Evolutionary conservation across 1,284 basidiomycete genomes (phyloP).

Genomic region (Tilletia caries): DNA sequence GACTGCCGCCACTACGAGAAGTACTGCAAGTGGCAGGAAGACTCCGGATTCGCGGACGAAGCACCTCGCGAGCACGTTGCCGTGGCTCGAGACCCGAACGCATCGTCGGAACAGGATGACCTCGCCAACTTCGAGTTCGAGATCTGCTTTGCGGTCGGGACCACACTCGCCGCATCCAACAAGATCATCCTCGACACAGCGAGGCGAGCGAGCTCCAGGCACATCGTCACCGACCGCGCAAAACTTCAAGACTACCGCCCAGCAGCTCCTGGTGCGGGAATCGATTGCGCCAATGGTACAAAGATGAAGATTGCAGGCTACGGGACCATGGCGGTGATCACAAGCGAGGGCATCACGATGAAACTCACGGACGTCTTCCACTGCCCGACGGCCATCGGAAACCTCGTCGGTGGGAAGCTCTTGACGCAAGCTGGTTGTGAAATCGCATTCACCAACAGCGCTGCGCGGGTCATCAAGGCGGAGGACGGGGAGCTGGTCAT

Average conservation of each 20-base stretch:
- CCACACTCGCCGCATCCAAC: not conserved
- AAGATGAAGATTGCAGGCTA: not conserved
- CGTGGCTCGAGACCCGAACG: not conserved
- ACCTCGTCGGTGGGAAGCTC: not conserved
- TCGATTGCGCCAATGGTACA: not conserved
- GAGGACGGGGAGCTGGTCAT: not conserved
- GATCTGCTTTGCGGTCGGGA: not conserved
- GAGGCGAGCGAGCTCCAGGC: not conserved
- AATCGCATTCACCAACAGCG: not conserved
- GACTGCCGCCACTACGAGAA: not conserved
- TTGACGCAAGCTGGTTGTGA: not conserved
- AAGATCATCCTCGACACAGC: not conserved
- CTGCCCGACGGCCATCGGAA: not conserved
- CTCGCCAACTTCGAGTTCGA: not conserved
- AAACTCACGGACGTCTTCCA: not conserved
- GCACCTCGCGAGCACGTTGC: not conserved
- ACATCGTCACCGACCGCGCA: not conserved
- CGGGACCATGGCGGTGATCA: not conserved
- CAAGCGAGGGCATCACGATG: not conserved
- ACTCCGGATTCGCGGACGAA: not conserved
- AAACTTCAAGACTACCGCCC: not conserved
- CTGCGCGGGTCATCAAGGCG: not conserved
- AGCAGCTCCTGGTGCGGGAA: not conserved
- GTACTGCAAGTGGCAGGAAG: not conserved
- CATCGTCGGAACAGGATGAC: not conserved